Percentiles rank a stretch among this genome's conserved stretches.
phyloP scores from a whole-genome alignment of 495 filamentous ascomycete genomes.

The Pyrenula massariospora region DNA sequence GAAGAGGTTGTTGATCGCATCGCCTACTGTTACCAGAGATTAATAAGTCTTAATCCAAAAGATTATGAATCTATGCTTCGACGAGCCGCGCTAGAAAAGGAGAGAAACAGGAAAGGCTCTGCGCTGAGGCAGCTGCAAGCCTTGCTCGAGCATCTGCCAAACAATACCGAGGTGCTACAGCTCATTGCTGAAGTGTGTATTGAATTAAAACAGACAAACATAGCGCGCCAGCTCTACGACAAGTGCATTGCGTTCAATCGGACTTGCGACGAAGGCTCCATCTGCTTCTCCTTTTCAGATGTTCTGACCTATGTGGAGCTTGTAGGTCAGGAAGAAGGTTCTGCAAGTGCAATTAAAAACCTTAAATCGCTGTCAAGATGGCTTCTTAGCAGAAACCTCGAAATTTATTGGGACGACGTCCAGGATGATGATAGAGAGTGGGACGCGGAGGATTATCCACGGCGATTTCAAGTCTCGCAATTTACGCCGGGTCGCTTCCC shows the following conservation, averaged over 20 bases:
- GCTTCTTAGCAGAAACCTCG: constrained; percentile 64
- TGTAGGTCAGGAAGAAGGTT: constrained; percentile 48
- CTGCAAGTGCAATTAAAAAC: constrained; percentile 49
- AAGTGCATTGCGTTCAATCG: constrained; percentile 44
- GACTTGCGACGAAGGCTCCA: constrained; percentile 29
- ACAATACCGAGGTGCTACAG: constrained; percentile 48
- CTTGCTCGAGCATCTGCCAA: constrained; percentile 44
- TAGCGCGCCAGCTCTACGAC: constrained; percentile 49
- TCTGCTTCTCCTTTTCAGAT: constrained; percentile 67
- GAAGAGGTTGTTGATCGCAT: constrained; percentile 40
- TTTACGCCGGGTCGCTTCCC: constrained; percentile 44
- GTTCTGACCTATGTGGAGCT: constrained; percentile 76
- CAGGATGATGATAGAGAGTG: constrained; percentile 81
- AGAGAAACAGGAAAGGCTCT: constrained; percentile 41
- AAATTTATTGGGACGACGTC: constrained; percentile 70
- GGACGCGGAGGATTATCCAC: constrained; percentile 62
- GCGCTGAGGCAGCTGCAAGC: constrained; percentile 52
- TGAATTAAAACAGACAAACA: constrained; percentile 41
- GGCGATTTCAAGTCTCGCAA: constrained; percentile 43
- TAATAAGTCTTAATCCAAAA: constrained; percentile 48
- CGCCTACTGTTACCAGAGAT: constrained; percentile 57
- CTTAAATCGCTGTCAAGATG: constrained; percentile 65
- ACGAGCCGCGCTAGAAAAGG: constrained; percentile 45
- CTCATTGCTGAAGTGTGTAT: constrained; percentile 54
- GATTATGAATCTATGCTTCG: constrained; percentile 48